A percentile compares a stretch with the other conserved stretches of the same genome.
Conservation (phyloP, 352 stramenopile species). For the Blastocystis sp. region DNA sequence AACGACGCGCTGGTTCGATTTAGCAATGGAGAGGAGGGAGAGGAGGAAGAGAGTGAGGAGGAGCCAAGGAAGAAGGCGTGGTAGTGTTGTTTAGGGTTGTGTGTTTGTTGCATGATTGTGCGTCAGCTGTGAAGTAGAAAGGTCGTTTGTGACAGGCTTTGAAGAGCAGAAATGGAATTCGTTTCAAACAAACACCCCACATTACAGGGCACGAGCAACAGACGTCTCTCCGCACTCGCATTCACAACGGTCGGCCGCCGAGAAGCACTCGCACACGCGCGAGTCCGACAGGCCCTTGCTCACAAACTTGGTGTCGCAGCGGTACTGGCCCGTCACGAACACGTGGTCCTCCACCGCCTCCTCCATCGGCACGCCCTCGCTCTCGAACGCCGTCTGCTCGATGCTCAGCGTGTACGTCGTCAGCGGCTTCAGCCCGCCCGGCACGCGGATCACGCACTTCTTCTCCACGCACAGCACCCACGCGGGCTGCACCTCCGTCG, state of each 20-base stretch:
- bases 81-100: not conserved
- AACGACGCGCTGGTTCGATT: not conserved
- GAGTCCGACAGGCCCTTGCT: not conserved
- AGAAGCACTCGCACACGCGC: slow-evolving; percentile 48
- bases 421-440: not conserved
- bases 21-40: not conserved
- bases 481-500: not conserved
- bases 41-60: not conserved
- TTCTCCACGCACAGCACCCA: not conserved
- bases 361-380: not conserved
- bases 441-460: slow-evolving; percentile 12
- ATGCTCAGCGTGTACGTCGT: slow-evolving; percentile 40
- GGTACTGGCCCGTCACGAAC: slow-evolving; percentile 8
- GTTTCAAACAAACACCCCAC: slow-evolving; percentile 49
- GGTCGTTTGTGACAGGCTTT: too few relatives aligned
- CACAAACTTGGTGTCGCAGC: slow-evolving; percentile 44
- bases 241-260: not conserved
- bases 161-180: too few relatives aligned
- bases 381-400: slow-evolving; percentile 10
- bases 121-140: too few relatives aligned
- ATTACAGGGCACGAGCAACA: slow-evolving; percentile 37
- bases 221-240: slow-evolving; percentile 59
- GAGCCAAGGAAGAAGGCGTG: not conserved
- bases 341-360: slow-evolving; percentile 7
- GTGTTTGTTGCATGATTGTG: not conserved